Evolutionary conservation across 164 flowering plant genomes (phyloP).

Genomic region (Nymphaea colorata): DNA sequence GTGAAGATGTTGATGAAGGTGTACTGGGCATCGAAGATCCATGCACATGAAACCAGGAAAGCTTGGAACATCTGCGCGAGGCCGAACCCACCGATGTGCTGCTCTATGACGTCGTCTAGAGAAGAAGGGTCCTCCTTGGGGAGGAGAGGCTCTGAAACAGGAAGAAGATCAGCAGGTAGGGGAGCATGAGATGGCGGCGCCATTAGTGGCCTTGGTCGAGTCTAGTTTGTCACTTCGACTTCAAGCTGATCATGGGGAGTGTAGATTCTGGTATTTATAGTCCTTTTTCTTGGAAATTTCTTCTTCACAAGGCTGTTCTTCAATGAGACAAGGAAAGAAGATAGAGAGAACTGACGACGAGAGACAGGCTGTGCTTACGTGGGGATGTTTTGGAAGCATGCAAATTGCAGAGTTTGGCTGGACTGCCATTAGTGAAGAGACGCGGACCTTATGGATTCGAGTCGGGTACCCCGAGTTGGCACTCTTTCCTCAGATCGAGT

Average conservation of each 20-base stretch:
- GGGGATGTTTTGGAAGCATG: neutral
- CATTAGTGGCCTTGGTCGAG: too few relatives aligned
- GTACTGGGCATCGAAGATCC: constrained; percentile 59
- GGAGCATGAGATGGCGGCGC: too few relatives aligned
- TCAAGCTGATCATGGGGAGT: too few relatives aligned
- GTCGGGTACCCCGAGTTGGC: too few relatives aligned
- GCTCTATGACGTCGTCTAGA: constrained; percentile 36
- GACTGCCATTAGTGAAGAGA: neutral
- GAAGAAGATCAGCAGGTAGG: too few relatives aligned
- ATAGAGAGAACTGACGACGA: neutral
- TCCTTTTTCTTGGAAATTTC: too few relatives aligned
- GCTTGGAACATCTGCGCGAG: constrained; percentile 42
- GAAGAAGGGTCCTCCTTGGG: constrained; percentile 2
- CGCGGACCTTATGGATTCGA: too few relatives aligned
- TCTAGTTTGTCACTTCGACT: too few relatives aligned
- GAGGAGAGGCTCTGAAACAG: neutral
- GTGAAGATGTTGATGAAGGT: constrained; percentile 56
- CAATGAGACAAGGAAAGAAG: neutral
- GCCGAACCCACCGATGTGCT: constrained; percentile 32
- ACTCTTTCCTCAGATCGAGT: too few relatives aligned
- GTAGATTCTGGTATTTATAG: too few relatives aligned
- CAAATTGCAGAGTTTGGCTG: neutral
- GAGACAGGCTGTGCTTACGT: neutral
- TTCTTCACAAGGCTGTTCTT: neutral
- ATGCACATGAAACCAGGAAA: constrained; percentile 37